phyloP scores from a whole-genome alignment of 1,139 yeast genomes.

The Suhomyces kunorum region DNA sequence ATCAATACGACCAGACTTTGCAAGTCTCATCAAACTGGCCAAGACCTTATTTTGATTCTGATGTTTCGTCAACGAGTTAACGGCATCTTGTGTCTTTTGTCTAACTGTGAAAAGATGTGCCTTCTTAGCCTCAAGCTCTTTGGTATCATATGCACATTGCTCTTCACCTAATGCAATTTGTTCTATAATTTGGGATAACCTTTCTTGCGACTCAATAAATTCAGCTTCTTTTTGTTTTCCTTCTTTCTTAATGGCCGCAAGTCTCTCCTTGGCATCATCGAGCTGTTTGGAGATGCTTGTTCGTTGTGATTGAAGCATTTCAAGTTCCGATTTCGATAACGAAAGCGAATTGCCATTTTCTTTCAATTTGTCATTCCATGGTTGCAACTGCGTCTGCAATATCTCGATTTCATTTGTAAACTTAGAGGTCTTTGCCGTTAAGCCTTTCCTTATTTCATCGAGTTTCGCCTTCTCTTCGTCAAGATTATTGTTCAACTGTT shows the following conservation, averaged over 20 bases:
- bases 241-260: slow-evolving; percentile 50
- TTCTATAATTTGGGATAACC: slow-evolving; percentile 50
- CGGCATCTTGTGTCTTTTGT: slow-evolving; percentile 67
- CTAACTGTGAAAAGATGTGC: slow-evolving; percentile 55
- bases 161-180: slow-evolving; percentile 61
- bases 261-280: slow-evolving; percentile 46
- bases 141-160: slow-evolving; percentile 54
- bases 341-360: slow-evolving; percentile 67
- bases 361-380: slow-evolving; percentile 76
- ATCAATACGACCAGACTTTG: slow-evolving; percentile 76
- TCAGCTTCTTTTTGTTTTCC: slow-evolving; percentile 57
- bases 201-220: slow-evolving; percentile 38
- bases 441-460: slow-evolving; percentile 61
- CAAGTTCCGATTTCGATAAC: slow-evolving; percentile 64
- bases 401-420: slow-evolving; percentile 63
- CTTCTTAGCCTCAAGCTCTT: slow-evolving; percentile 53
- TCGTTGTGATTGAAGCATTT: slow-evolving; percentile 55
- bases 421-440: slow-evolving; percentile 72
- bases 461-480: slow-evolving; percentile 56
- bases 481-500: slow-evolving; percentile 47
- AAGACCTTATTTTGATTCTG: slow-evolving; percentile 77
- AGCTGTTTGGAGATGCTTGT: slow-evolving; percentile 47
- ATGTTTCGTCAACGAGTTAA: slow-evolving; percentile 52
- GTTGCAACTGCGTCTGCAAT: slow-evolving; percentile 70
- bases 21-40: slow-evolving; percentile 64